Conservation (phyloP, 306 rosid species). For the Vachellia collinsii region DNA sequence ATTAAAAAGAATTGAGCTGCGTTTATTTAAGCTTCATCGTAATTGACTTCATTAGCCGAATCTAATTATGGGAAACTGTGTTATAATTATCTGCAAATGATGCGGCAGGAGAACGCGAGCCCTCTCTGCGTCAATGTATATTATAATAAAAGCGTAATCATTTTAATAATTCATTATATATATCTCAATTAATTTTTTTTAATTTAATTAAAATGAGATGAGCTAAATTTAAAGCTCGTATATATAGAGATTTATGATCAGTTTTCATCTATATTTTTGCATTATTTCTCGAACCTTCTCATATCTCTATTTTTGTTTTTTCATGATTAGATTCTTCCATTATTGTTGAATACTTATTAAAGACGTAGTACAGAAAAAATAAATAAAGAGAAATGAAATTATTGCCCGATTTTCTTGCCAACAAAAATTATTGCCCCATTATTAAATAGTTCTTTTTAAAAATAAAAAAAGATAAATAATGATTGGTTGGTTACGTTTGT, state of each 20-base stretch:
- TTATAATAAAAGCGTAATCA: neutral
- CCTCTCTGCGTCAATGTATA: conserved; percentile 2
- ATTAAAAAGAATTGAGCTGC: conserved; percentile 26
- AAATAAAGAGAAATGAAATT: neutral
- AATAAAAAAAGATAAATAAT: conserved; percentile 38
- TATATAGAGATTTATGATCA: neutral
- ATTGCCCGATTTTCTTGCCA: neutral
- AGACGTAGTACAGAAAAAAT: neutral
- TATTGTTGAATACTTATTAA: conserved; percentile 27
- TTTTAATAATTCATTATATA: neutral
- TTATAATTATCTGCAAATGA: conserved; percentile 44
- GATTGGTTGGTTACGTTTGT: conserved; percentile 53
- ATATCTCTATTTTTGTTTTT: conserved; percentile 30
- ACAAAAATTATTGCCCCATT: conserved; percentile 34
- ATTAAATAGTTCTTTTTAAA: conserved; percentile 5
- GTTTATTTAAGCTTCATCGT: conserved; percentile 35
- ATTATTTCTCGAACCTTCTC: neutral
- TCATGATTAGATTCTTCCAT: conserved; percentile 45
- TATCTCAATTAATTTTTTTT: neutral
- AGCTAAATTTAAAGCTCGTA: neutral
- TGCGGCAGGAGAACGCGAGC: conserved; percentile 35
- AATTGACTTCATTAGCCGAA: conserved; percentile 46
- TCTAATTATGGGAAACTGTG: conserved; percentile 55
- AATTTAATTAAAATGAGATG: neutral
- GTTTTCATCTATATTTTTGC: neutral